Percentiles rank a stretch among this genome's conserved stretches.
Evolutionary conservation across 2,329 filamentous ascomycete species (phyloP).

Genomic region (Xylariaceae sp.): DNA sequence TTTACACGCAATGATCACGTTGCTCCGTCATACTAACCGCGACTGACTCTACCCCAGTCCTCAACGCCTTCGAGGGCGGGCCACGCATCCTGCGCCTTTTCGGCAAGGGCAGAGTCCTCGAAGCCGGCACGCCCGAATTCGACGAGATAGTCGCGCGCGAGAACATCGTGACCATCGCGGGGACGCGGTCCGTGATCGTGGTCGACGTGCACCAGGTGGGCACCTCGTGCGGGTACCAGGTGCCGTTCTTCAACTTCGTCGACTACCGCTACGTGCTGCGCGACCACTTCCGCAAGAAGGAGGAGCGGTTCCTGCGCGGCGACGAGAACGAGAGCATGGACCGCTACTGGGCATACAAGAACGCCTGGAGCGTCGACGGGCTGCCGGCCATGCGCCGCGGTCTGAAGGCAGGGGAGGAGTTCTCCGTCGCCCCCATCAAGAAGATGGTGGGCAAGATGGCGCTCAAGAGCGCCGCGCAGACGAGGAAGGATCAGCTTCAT

Average conservation of each 20-base stretch:
- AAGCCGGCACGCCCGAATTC: conserved; percentile 29
- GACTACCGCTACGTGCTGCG: conserved; percentile 32
- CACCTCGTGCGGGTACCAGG: conserved; percentile 36
- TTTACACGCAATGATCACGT: too few relatives aligned
- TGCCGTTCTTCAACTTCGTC: conserved; percentile 36
- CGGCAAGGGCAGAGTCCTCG: conserved; percentile 34
- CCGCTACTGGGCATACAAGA: conserved; percentile 39
- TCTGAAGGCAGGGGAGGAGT: conserved; percentile 26
- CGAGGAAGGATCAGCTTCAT: conserved; percentile 6
- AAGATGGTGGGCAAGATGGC: conserved; percentile 37
- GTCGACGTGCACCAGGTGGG: conserved; percentile 36
- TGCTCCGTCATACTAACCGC: too few relatives aligned
- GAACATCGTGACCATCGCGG: conserved; percentile 24
- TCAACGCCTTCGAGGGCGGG: conserved; percentile 44
- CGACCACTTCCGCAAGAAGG: conserved; percentile 31
- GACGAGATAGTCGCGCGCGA: conserved; percentile 30
- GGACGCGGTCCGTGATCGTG: conserved; percentile 33
- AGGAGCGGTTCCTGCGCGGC: conserved; percentile 27
- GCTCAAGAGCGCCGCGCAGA: conserved; percentile 18
- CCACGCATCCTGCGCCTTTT: conserved; percentile 36
- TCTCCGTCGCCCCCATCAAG: conserved; percentile 32
- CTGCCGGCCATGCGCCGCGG: conserved; percentile 34
- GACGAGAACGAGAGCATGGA: conserved; percentile 34
- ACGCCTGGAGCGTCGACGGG: conserved; percentile 36
- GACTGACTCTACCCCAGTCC: conserved; percentile 38